Evolutionary conservation across 345 rosid genomes (phyloP), one percentile per base, ranked within the genome.

Genomic region (Rhodomyrtus tomentosa): DNA sequence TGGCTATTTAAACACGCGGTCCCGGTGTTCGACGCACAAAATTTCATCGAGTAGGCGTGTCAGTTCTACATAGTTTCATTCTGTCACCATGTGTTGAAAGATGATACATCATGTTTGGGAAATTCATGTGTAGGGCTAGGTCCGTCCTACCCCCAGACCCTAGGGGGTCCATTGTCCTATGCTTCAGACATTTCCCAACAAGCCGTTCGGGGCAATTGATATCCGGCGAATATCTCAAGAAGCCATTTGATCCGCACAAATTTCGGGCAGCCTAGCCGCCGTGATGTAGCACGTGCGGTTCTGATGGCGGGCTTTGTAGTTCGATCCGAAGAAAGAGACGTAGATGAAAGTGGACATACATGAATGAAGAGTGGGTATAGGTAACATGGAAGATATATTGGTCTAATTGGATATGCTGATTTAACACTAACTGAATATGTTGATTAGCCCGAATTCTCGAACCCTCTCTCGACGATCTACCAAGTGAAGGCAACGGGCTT

Each of bases 201-300:
- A 3, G 2, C 74, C 18, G 2, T 29, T 32, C 40, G 74, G 1
- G 22, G 40, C 40, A 10, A 42, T 25, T 2, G 10, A 1, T 9
- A 13, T 55, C 25, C 10, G 2, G 0, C 3, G 2, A n/a, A 56
- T 12, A n/a, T 56, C 27, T 56, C 68, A 5, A 56, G n/a, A 14
- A 56, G 6, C 3, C 12, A 58, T 58, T 12, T 58, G 9, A n/a
- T 13, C 9, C 1, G 6, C 0, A 1, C 2, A 0, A 0, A 25
- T 56, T 25, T 15, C 13, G 0, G 7, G 9, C 0, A 0, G 1
- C 36, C 8, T 1, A n/a, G 4, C 18, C 0, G 0, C 0, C 0
- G 2, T 58, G 4, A 36, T 5, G 36, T n/a, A 2, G 36, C 36
- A n/a, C 2, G 3, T 6, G n/a, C 1, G 15, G 3, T 13, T 55